Percentiles rank a stretch among this genome's conserved stretches.
Evolutionary conservation across 257 asterid species (phyloP).

Genomic region (Leptodermis oblonga): DNA sequence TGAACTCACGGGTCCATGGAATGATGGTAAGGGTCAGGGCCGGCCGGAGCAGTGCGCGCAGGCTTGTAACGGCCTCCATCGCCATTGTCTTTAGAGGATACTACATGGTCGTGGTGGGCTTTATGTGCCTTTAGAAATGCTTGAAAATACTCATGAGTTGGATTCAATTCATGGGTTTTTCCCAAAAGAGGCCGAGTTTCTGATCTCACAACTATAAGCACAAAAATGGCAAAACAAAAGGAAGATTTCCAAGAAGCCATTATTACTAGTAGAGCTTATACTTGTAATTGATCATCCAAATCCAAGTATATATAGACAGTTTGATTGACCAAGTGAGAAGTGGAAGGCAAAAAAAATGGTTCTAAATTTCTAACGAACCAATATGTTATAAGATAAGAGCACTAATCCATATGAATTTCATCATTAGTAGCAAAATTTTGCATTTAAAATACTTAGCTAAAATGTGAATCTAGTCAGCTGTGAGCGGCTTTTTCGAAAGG

Average conservation of each 20-base stretch:
- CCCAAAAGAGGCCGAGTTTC: slow-evolving; percentile 20
- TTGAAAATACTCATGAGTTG: slow-evolving; percentile 25
- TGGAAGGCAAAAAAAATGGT: slow-evolving; percentile 9
- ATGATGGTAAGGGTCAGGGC: slow-evolving; percentile 57
- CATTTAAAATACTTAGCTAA: slow-evolving; percentile 4
- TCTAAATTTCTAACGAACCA: slow-evolving; percentile 17
- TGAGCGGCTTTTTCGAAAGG: slow-evolving; percentile 10
- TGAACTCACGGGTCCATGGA: neutral
- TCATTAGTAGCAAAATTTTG: neutral
- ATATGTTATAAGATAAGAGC: slow-evolving; percentile 21
- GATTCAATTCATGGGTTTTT: neutral
- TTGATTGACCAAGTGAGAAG: neutral
- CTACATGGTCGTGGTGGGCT: slow-evolving; percentile 10
- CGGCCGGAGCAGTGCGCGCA: slow-evolving; percentile 40
- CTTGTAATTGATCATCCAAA: neutral
- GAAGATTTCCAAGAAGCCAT: slow-evolving; percentile 26
- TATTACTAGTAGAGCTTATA: neutral
- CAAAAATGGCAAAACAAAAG: slow-evolving; percentile 27
- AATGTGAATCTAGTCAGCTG: slow-evolving; percentile 50
- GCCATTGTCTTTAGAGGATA: slow-evolving; percentile 5
- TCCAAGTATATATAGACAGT: neutral
- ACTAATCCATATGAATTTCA: slow-evolving; percentile 2
- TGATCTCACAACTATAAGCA: slow-evolving; percentile 10
- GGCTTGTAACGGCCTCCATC: slow-evolving; percentile 22
- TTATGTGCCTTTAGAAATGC: slow-evolving; percentile 25